Percentiles rank a stretch among this genome's conserved stretches.
Evolutionary conservation across 2,329 filamentous ascomycete species (phyloP).

Genomic region (Ophiocordyceps camponoti-rufipedis): DNA sequence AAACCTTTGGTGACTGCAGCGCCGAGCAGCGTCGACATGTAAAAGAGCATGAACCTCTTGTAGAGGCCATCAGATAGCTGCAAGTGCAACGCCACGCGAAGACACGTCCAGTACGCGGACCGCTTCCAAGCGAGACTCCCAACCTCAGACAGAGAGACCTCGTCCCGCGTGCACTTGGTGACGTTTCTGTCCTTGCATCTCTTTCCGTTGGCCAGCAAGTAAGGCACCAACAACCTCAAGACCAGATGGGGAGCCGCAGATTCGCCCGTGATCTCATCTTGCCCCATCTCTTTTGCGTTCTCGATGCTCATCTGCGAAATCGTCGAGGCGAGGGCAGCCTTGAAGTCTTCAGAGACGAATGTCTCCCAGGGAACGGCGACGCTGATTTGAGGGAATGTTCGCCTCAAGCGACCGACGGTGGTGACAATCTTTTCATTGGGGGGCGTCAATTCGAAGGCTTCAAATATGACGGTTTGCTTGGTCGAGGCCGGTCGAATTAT

Average conservation of each 20-base stretch:
- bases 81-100: slow-evolving; percentile 3
- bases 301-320: slow-evolving; percentile 12
- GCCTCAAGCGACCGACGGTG: slow-evolving; percentile 11
- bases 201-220: slow-evolving; percentile 19
- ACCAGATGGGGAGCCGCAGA: slow-evolving; percentile 15
- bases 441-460: slow-evolving; percentile 16
- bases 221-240: slow-evolving; percentile 23
- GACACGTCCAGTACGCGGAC: slow-evolving; percentile 3
- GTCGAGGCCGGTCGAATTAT: slow-evolving; percentile 12
- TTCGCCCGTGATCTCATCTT: neutral
- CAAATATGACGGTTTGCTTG: slow-evolving; percentile 6
- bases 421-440: slow-evolving; percentile 8
- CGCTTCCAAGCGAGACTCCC: neutral
- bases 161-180: slow-evolving; percentile 33
- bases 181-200: slow-evolving; percentile 11
- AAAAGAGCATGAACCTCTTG: slow-evolving; percentile 31
- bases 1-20: slow-evolving; percentile 4
- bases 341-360: neutral
- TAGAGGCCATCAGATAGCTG: slow-evolving; percentile 17
- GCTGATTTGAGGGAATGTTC: slow-evolving; percentile 13
- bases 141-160: slow-evolving; percentile 8
- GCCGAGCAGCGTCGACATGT: slow-evolving; percentile 20
- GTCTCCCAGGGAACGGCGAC: no score
- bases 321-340: slow-evolving; percentile 1
- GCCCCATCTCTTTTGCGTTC: neutral